Base-by-base conservation (phyloP, 148 eudicot species). In the Rhododendron griersonianum region DNA sequence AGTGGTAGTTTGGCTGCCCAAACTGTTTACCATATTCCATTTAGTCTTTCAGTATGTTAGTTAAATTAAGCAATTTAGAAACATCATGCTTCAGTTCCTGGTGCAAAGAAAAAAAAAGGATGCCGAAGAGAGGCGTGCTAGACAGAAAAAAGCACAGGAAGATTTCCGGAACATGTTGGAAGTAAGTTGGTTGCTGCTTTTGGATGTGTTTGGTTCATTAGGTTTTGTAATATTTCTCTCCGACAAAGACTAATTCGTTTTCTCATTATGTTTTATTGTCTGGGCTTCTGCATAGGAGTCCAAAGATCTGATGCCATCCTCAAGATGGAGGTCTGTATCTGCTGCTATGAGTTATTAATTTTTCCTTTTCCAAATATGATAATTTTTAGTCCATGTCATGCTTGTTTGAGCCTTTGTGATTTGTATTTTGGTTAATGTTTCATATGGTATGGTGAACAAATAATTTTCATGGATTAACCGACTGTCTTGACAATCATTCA, bases 41-140 rank as follows among this genome's bases (percentile, higher is more conserved):
- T 47, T 48, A 25, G 47, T 65, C 23, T 47, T 83, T 53, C 39
- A 21, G 19, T 21, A 51, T 84, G 9, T 33, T 28, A 15, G 50
- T 78, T 15, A 2, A 61, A 25, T 67, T 86, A 25, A 65, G n/a
- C 50, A 48, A 88, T 18, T 81, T 77, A 75, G 33, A 74, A 57
- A 69, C 55, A 76, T 77, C 78, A n/a, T 87, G 80, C 57, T 87
- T 79, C 91, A 98, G 99, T 94, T 87, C 87, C 86, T 95, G 89
- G 90, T 78, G 67, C 95, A 93, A 69, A 93, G 89, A 89, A 98
- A 91, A 85, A 95, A 94, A 82, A 94, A 91, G 88, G 99, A 98
- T 76, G 96, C 94, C 57, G 99, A 98, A 83, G 98, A 94, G 90
- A 94, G 94, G 91, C 99, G 98, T 83, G 90, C 91, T 55, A 95